Conservation (phyloP, 2,329 filamentous ascomycete genomes). For the Lizonia empirigonia region DNA sequence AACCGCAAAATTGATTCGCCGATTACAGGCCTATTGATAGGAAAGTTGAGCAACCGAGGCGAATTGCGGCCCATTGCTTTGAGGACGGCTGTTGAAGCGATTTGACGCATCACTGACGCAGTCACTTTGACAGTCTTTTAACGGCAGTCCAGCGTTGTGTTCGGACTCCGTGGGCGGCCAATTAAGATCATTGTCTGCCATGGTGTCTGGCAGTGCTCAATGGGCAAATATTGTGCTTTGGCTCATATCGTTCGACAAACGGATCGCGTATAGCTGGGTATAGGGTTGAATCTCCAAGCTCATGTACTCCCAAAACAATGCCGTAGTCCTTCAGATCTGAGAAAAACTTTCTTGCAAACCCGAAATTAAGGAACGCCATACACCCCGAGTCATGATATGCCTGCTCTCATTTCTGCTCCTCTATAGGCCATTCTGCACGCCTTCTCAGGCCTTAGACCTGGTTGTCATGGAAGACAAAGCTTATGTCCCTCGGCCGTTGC, state of each 20-base stretch:
- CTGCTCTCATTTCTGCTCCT: neutral
- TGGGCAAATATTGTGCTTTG: too few relatives aligned
- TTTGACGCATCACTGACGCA: neutral
- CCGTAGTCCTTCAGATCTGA: neutral
- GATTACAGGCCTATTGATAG: conserved; percentile 18
- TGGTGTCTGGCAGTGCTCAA: too few relatives aligned
- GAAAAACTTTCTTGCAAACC: neutral
- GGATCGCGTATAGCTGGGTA: conserved; percentile 10
- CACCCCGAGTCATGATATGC: neutral
- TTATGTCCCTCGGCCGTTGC: conserved; percentile 82
- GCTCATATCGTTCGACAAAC: too few relatives aligned
- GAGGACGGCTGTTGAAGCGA: neutral
- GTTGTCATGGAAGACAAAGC: conserved; percentile 93
- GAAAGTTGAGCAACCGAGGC: conserved; percentile 10
- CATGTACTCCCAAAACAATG: neutral
- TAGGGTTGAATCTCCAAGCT: conserved; percentile 1
- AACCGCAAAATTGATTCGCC: conserved; percentile 19
- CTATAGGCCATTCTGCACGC: conserved; percentile 14
- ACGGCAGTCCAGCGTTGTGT: too few relatives aligned
- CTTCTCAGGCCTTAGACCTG: conserved; percentile 49
- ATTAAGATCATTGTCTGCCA: too few relatives aligned
- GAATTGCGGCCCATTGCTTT: conserved; percentile 8
- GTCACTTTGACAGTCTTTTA: neutral
- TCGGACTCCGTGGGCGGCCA: too few relatives aligned
- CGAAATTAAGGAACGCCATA: conserved; percentile 1